These are phyloP conservation scores for Amoebophrya sp. DNA, from an alignment of 169 alveolate genomes.

Conservation along the genomic window DNA sequence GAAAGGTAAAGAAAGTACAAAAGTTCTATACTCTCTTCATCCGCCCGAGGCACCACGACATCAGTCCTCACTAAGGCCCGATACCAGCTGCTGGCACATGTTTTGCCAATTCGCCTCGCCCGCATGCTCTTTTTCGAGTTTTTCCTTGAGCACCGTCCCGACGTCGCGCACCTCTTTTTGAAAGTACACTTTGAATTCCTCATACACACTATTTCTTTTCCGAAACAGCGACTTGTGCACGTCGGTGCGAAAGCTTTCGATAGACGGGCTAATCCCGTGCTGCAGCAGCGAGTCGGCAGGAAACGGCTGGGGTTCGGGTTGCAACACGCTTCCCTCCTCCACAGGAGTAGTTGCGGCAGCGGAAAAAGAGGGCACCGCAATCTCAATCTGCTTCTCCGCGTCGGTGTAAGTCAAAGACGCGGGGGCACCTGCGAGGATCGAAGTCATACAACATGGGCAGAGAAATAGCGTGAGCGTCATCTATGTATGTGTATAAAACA, in stretches of 20 bases:
- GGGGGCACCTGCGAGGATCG: no score
- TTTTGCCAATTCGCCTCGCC: conserved; percentile 18
- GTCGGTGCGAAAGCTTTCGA: not conserved
- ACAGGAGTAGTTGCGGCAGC: not conserved
- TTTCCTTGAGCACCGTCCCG: not conserved
- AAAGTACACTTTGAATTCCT: not conserved
- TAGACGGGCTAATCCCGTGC: not conserved
- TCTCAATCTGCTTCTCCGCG: not conserved
- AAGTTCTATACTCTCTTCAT: not conserved
- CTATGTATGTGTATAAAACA: no score
- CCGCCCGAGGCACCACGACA: not conserved
- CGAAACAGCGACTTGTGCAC: not conserved
- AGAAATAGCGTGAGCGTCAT: no score
- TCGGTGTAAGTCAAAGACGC: no score
- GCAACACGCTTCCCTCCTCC: not conserved
- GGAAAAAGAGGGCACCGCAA: not conserved
- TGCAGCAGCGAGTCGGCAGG: no score
- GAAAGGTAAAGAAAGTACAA: no score
- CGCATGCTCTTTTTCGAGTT: not conserved
- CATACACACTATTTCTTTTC: not conserved
- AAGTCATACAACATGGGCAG: no score
- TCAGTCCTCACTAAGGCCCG: not conserved
- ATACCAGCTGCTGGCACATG: not conserved
- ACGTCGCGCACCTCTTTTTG: not conserved
- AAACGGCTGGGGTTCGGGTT: no score